Conservation (phyloP, 768 basidiomycete genomes). For the Pisolithus tinctorius region DNA sequence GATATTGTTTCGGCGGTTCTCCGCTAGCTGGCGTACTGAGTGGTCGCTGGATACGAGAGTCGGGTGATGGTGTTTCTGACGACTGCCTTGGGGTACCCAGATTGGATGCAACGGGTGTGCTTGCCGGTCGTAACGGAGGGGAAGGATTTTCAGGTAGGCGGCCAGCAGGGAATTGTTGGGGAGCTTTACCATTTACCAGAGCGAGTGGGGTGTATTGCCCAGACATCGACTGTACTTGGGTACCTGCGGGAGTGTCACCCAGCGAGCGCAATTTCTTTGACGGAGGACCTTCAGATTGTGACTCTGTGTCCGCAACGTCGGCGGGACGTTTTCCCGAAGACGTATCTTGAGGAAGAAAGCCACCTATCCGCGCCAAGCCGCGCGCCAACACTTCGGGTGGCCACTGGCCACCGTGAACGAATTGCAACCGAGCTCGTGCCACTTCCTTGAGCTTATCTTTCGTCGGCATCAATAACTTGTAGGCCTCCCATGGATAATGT, state of each 20-base stretch:
- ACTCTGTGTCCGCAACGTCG: conserved; percentile 7
- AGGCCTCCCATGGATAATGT: conserved; percentile 22
- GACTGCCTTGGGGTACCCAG: background rate
- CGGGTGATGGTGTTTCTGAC: background rate
- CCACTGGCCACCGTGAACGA: conserved; percentile 26
- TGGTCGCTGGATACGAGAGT: background rate
- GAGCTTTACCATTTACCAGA: conserved; percentile 24
- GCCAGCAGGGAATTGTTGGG: conserved; percentile 25
- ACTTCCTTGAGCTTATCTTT: conserved; percentile 21
- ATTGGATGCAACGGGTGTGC: conserved; percentile 1
- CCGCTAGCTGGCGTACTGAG: conserved; percentile 1
- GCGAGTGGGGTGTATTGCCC: conserved; percentile 10
- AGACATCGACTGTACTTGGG: conserved; percentile 3
- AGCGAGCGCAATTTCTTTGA: conserved; percentile 23
- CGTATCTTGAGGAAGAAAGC: conserved; percentile 9
- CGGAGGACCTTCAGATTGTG: conserved; percentile 6
- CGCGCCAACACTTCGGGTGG: conserved; percentile 19
- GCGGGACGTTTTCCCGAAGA: conserved; percentile 21
- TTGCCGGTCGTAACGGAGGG: background rate
- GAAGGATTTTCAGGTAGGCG: conserved; percentile 4
- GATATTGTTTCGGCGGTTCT: conserved; percentile 4
- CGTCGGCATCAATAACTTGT: conserved; percentile 17
- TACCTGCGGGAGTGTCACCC: background rate
- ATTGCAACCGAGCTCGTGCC: conserved; percentile 22
- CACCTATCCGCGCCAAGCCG: conserved; percentile 13